Base-by-base conservation (phyloP, 2,329 filamentous ascomycete genomes). In the Fusarium sterilihyphosum region DNA sequence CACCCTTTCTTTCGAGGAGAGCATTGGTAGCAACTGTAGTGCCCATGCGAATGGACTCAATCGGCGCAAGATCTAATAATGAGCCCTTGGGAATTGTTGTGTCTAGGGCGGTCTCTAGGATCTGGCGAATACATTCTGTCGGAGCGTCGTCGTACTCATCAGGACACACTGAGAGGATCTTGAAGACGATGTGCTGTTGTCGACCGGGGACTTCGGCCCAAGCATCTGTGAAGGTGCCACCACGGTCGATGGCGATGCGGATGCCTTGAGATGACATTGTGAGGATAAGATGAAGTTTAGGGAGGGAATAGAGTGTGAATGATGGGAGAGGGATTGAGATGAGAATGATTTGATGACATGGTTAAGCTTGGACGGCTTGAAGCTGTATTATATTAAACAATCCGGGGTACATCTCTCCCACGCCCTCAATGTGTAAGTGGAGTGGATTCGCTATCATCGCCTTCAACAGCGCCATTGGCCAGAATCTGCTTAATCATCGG, bases 21-120 rank as follows among this genome's bases (percentile, higher is more conserved):
- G 92, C 92, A 80, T 94, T 94, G 1, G 92, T 94, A 4, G 92
- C 92, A 5, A 94, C 92, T 1, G 92, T 94, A 2, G 93, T 94
- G n/a, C 93, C 92, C 92, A 94, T 94, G 29, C 92, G 90, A 77
- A 94, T 94, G 65, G 90, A 92, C 79, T 93, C 91, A 43, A 85
- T 80, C 17, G 80, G 77, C 1, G 78, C 80, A 4, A 83, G 79
- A 17, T 84, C 81, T 17, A 85, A 59, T 12, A 81, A 63, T 4
- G 80, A 76, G 2, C 81, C 82, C 10, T 82, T 77, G 1, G 83
- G 81, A 22, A 84, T 76, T 5, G 79, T 69, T 11, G 76, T 77
- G 8, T 78, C 78, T 3, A 80, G 79, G 11, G 81, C 82, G 22
- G 78, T 75, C 74, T 81, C 82, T 17, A 84, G 73, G 31, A 85